Conservation (phyloP, 345 rosid species). For the Punica granatum region DNA sequence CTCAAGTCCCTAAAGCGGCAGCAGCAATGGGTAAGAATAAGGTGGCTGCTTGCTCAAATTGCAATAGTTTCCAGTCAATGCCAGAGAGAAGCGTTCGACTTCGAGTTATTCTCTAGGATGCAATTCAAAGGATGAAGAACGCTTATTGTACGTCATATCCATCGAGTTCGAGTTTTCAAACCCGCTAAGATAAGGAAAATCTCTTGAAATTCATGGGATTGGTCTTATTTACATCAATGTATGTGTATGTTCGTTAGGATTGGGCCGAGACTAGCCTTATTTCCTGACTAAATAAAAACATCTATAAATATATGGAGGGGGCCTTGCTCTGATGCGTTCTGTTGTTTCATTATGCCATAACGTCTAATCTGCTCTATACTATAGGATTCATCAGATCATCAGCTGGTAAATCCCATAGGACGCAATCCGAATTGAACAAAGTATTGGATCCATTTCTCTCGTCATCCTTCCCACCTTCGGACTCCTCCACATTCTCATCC, state of each 20-base stretch:
- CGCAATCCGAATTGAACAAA: slow-evolving; percentile 64
- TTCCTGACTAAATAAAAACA: not conserved
- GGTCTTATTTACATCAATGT: not conserved
- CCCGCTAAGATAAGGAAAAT: too few relatives aligned
- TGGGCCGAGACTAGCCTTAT: not conserved
- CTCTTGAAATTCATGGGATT: not conserved
- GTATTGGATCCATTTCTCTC: slow-evolving; percentile 28
- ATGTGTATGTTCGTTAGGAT: not conserved
- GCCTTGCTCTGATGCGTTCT: not conserved
- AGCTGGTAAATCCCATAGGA: slow-evolving; percentile 76
- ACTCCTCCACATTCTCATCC: slow-evolving; percentile 46
- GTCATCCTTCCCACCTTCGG: slow-evolving; percentile 40
- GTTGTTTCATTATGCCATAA: not conserved
- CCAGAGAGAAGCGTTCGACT: too few relatives aligned
- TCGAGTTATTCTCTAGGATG: too few relatives aligned
- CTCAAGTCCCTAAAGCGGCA: too few relatives aligned
- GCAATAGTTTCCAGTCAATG: too few relatives aligned
- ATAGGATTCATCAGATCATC: slow-evolving; percentile 67
- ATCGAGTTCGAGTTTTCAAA: too few relatives aligned
- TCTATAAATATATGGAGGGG: not conserved
- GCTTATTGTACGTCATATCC: too few relatives aligned
- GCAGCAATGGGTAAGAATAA: too few relatives aligned
- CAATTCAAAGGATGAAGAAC: too few relatives aligned
- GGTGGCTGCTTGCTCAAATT: too few relatives aligned
- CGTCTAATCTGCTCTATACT: slow-evolving; percentile 19